These are phyloP conservation scores for Mycosphaerella arachidis DNA, from an alignment of 2,329 filamentous ascomycete species.

Conservation along the genomic window DNA sequence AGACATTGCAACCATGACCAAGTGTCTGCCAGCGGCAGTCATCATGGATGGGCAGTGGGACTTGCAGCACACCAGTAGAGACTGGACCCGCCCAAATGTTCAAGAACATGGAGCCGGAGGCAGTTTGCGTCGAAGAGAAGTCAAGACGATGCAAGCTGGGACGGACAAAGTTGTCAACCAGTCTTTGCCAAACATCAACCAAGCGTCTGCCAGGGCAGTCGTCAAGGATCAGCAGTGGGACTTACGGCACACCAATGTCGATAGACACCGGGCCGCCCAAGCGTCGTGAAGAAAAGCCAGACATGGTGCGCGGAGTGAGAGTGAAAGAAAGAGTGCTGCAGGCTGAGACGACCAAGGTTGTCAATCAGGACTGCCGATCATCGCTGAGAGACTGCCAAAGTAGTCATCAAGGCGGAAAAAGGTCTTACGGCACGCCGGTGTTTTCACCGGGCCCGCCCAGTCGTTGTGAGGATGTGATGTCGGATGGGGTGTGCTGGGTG, in stretches of 20 bases:
- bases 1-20: neutral
- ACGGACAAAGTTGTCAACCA: neutral
- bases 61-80: no score
- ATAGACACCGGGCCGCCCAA: neutral
- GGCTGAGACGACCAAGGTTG: neutral
- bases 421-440: neutral
- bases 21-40: no score
- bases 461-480: neutral
- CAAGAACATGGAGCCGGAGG: no score
- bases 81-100: no score
- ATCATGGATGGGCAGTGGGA: no score
- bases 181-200: neutral
- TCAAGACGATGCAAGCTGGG: neutral
- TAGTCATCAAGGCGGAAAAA: neutral
- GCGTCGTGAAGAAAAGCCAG: neutral
- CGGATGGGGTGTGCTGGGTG: neutral
- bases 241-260: neutral
- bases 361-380: neutral
- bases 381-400: neutral
- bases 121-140: no score
- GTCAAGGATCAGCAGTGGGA: neutral
- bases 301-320: neutral
- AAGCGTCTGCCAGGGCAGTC: neutral
- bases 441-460: neutral
- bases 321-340: neutral